These are phyloP conservation scores for Chlorella sp. DNA, from an alignment of 139 green algal genomes.

Conservation along the genomic window DNA sequence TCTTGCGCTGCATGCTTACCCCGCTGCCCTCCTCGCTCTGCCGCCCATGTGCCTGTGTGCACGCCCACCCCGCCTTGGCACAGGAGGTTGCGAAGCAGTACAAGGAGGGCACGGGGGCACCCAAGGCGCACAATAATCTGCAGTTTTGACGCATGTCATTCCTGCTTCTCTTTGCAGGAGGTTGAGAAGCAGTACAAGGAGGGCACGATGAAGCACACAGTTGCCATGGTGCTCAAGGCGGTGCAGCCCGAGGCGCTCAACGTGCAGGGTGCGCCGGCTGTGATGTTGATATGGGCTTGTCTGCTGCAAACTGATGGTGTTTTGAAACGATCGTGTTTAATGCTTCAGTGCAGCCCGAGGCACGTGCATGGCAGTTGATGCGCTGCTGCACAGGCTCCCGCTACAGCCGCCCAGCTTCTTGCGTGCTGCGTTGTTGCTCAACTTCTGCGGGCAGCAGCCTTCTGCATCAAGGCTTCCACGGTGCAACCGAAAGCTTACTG, in stretches of 20 bases:
- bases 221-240: conserved; percentile 32
- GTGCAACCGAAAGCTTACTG: no score
- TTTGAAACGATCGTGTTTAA: not conserved
- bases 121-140: no score
- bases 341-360: not conserved
- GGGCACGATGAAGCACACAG: conserved; percentile 17
- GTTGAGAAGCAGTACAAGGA: conserved; percentile 31
- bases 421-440: no score
- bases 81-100: conserved; percentile 41
- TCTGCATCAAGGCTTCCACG: no score
- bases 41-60: not conserved
- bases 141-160: no score
- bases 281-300: not conserved
- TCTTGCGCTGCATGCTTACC: not conserved
- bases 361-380: not conserved
- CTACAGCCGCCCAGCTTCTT: not conserved
- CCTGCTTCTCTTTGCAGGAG: conserved; percentile 24
- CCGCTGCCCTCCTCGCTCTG: not conserved
- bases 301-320: not conserved
- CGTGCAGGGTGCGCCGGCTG: not conserved
- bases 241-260: conserved; percentile 28
- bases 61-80: no score
- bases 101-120: no score
- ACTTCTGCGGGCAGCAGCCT: no score
- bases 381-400: not conserved